A percentile compares a stretch with the other conserved stretches of the same genome.
phyloP scores from a whole-genome alignment of 495 filamentous ascomycete genomes.

The Penicillium daleae region DNA sequence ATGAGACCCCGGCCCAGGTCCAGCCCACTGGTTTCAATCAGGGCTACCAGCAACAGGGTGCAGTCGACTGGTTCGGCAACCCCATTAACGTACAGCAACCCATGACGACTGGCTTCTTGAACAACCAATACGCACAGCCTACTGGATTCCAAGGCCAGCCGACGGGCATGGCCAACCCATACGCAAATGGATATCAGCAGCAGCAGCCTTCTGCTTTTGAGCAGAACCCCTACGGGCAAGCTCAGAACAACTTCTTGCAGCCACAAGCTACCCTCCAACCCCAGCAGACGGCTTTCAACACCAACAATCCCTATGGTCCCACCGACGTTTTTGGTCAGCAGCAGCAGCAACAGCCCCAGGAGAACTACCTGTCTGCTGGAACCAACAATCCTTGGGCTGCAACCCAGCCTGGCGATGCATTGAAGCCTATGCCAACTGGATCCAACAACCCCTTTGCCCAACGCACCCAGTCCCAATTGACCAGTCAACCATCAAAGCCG shows the following conservation, averaged over 20 bases:
- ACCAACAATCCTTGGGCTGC: conserved; percentile 79
- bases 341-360: conserved; percentile 59
- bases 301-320: conserved; percentile 70
- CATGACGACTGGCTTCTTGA: conserved; percentile 80
- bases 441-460: conserved; percentile 95
- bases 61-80: conserved; percentile 97
- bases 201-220: conserved; percentile 68
- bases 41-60: conserved; percentile 92
- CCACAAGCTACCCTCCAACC: conserved; percentile 60
- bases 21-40: conserved; percentile 91
- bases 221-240: conserved; percentile 57
- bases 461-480: conserved; percentile 60
- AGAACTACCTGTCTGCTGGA: conserved; percentile 66
- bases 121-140: conserved; percentile 79
- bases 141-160: conserved; percentile 65
- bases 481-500: conserved; percentile 60
- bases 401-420: conserved; percentile 45
- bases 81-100: conserved; percentile 77
- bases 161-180: conserved; percentile 70
- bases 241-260: conserved; percentile 55
- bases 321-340: conserved; percentile 47
- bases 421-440: conserved; percentile 69
- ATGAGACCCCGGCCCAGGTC: conserved; percentile 73
- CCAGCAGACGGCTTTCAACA: conserved; percentile 73
- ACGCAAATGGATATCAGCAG: conserved; percentile 67